Evolutionary conservation across 2,329 filamentous ascomycete species (phyloP).

Genomic region (Bertia moriformis): DNA sequence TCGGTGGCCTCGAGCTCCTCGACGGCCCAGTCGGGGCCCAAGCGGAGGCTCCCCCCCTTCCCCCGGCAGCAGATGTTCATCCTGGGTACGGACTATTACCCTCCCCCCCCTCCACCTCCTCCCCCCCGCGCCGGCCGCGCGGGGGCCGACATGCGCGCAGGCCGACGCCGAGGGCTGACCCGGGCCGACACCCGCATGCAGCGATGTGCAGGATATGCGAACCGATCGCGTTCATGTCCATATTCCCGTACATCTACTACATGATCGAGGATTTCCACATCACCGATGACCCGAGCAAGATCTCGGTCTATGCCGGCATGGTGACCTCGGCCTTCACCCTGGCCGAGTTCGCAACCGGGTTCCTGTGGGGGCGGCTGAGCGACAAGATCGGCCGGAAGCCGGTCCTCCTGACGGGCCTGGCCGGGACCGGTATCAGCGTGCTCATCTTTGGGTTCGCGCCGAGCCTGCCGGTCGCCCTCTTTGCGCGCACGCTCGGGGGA

Average conservation of each 20-base stretch:
- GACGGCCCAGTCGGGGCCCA: not conserved
- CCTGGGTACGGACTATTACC: not conserved
- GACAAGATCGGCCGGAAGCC: conserved; percentile 87
- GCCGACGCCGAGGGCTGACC: not conserved
- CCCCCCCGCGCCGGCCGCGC: too few relatives aligned
- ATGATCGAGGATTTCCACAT: conserved; percentile 90
- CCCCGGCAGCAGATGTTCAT: not conserved
- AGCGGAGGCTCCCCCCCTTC: not conserved
- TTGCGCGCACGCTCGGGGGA: conserved; percentile 79
- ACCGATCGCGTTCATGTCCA: conserved; percentile 98
- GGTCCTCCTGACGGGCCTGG: conserved; percentile 74
- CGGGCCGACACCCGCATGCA: conserved; percentile 23
- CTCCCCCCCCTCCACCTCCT: not conserved
- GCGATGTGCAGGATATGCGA: conserved; percentile 92
- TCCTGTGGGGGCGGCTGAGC: conserved; percentile 86
- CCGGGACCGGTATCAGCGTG: conserved; percentile 85
- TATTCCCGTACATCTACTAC: conserved; percentile 95
- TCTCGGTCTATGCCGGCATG: conserved; percentile 86
- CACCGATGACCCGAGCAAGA: conserved; percentile 62
- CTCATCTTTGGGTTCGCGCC: conserved; percentile 81
- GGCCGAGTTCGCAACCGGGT: conserved; percentile 81
- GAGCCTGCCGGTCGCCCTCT: conserved; percentile 66
- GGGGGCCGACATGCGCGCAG: too few relatives aligned
- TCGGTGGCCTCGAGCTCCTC: not conserved
- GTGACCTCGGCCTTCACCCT: conserved; percentile 93